Evolutionary conservation across 306 rosid species (phyloP).

Genomic region (Quercus engelmannii): DNA sequence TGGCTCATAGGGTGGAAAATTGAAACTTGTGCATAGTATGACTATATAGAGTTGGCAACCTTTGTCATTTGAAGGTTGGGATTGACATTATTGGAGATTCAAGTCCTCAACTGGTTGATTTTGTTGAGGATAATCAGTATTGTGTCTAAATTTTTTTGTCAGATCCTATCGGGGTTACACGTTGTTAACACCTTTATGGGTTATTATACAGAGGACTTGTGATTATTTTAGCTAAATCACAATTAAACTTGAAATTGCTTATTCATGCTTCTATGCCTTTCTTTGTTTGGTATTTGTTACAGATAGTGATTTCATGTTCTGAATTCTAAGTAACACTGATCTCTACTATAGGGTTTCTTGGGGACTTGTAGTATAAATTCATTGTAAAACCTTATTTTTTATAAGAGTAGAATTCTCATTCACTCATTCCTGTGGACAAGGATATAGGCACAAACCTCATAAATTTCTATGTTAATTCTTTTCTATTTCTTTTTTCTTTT

Average conservation of each 20-base stretch:
- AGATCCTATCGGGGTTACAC: neutral
- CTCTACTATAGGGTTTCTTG: too few relatives aligned
- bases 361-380: too few relatives aligned
- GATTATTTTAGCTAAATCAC: neutral
- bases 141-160: neutral
- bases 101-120: neutral
- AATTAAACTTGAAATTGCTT: neutral
- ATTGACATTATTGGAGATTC: neutral
- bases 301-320: too few relatives aligned
- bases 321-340: too few relatives aligned
- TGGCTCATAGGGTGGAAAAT: neutral
- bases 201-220: neutral
- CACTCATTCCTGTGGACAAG: too few relatives aligned
- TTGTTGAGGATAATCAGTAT: neutral
- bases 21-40: neutral
- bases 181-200: neutral
- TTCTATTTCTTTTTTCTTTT: too few relatives aligned
- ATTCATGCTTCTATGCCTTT: neutral
- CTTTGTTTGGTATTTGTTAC: neutral
- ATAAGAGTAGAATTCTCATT: too few relatives aligned
- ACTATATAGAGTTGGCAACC: neutral
- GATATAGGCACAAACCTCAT: too few relatives aligned
- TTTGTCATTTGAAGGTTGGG: neutral
- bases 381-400: too few relatives aligned
- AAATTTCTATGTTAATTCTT: too few relatives aligned